Conservation (phyloP, 257 asterid species). For the Paraleonurus japonicus region DNA sequence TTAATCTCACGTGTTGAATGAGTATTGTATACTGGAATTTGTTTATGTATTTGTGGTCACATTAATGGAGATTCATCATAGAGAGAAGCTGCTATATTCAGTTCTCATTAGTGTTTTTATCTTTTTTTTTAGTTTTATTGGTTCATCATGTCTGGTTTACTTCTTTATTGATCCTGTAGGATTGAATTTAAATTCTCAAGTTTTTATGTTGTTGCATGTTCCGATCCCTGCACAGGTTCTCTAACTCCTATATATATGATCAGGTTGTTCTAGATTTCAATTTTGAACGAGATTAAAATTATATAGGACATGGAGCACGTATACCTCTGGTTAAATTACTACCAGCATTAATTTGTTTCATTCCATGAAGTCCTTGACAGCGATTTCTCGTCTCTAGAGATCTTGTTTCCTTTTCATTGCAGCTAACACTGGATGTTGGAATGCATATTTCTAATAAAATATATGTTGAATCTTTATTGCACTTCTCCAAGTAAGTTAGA, state of each 20-base stretch:
- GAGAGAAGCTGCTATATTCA: neutral
- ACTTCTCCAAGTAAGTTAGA: slow-evolving; percentile 54
- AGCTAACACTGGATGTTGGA: no score
- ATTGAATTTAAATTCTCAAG: neutral
- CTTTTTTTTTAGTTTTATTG: neutral
- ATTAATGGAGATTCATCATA: neutral
- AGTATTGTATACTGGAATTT: neutral
- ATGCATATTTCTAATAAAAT: slow-evolving; percentile 49
- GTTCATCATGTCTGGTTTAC: neutral
- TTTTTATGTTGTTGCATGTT: slow-evolving; percentile 1
- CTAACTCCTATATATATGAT: slow-evolving; percentile 15
- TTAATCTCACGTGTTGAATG: neutral
- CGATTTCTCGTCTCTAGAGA: slow-evolving; percentile 67
- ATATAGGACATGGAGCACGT: slow-evolving; percentile 89
- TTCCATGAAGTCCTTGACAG: slow-evolving; percentile 91
- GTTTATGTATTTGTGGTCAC: neutral
- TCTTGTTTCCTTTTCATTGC: slow-evolving; percentile 83
- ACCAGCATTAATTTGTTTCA: slow-evolving; percentile 56
- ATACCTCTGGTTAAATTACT: slow-evolving; percentile 69
- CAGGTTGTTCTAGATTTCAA: slow-evolving; percentile 55
- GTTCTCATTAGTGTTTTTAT: neutral
- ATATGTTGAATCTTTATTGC: slow-evolving; percentile 53
- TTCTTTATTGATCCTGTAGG: neutral
- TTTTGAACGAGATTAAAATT: slow-evolving; percentile 43
- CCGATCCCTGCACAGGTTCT: neutral